Evolutionary conservation across 768 basidiomycete genomes (phyloP).

Genomic region (Mycena capillaripes): DNA sequence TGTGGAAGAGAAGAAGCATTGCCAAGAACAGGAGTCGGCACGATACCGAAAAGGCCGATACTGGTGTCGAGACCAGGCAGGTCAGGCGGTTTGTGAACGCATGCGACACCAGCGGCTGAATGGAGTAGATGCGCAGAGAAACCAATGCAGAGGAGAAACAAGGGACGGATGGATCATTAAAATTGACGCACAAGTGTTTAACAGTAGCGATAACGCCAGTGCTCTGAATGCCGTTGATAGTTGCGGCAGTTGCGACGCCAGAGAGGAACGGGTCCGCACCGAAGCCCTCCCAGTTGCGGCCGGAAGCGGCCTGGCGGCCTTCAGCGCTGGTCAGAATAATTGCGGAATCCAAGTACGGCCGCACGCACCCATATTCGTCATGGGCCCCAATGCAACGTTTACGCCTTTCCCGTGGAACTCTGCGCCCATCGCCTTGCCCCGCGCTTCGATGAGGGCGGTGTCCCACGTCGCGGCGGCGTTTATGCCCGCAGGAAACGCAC

Average conservation of each 20-base stretch:
- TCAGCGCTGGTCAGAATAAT: neutral
- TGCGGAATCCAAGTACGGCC: neutral
- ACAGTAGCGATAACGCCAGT: no score
- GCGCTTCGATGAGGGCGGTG: neutral
- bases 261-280: neutral
- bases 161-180: no score
- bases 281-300: neutral
- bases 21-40: no score
- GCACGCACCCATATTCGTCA: neutral
- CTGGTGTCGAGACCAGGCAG: no score
- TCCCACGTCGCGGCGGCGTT: conserved; percentile 13
- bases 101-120: no score
- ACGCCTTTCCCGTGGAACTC: conserved; percentile 4
- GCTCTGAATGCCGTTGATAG: no score
- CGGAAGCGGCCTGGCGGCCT: neutral
- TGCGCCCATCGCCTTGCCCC: neutral
- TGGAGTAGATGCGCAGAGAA: no score
- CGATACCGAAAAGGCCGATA: no score
- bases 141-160: no score
- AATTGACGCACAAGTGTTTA: no score
- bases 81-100: no score
- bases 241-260: neutral
- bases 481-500: neutral
- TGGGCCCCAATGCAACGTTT: neutral
- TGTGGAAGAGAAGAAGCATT: no score